Percentiles rank a stretch among this genome's conserved stretches.
These are phyloP conservation scores for Aspergillus tamarii DNA, from an alignment of 2,329 filamentous ascomycete species.

Conservation along the genomic window DNA sequence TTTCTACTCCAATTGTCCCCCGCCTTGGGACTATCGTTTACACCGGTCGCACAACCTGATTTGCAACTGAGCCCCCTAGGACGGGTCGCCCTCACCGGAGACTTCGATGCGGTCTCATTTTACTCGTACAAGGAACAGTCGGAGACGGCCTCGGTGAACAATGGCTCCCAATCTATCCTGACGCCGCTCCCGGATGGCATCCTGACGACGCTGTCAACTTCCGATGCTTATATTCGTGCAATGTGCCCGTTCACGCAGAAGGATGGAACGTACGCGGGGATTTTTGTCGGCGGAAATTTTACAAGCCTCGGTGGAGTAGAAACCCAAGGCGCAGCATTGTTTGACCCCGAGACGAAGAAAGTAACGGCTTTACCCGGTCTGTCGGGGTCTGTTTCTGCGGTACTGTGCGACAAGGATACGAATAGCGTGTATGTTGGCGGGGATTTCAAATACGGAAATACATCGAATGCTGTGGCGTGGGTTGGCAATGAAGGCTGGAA, in stretches of 20 bases:
- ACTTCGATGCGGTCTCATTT: constrained; percentile 89
- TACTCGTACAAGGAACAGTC: constrained; percentile 84
- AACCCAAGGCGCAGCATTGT: constrained; percentile 78
- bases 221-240: constrained; percentile 81
- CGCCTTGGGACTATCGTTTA: constrained; percentile 39
- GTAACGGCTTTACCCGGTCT: constrained; percentile 79
- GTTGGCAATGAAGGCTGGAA: constrained; percentile 68
- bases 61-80: constrained; percentile 79
- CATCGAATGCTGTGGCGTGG: constrained; percentile 90
- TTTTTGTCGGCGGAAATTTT: constrained; percentile 93
- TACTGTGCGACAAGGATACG: constrained; percentile 78
- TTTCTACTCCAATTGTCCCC: constrained; percentile 25
- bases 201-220: constrained; percentile 72
- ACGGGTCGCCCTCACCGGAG: constrained; percentile 80
- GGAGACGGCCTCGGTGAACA: constrained; percentile 61
- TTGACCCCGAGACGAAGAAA: constrained; percentile 71
- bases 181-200: constrained; percentile 82
- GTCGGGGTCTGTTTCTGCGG: constrained; percentile 76
- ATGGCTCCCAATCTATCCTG: constrained; percentile 81
- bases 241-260: constrained; percentile 79
- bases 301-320: constrained; percentile 79
- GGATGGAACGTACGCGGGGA: constrained; percentile 69
- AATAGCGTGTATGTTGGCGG: constrained; percentile 91
- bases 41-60: constrained; percentile 39
- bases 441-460: constrained; percentile 76